These are phyloP conservation scores for Trichophyton mentagrophytes DNA, from an alignment of 2,329 filamentous ascomycete genomes.

Conservation along the genomic window DNA sequence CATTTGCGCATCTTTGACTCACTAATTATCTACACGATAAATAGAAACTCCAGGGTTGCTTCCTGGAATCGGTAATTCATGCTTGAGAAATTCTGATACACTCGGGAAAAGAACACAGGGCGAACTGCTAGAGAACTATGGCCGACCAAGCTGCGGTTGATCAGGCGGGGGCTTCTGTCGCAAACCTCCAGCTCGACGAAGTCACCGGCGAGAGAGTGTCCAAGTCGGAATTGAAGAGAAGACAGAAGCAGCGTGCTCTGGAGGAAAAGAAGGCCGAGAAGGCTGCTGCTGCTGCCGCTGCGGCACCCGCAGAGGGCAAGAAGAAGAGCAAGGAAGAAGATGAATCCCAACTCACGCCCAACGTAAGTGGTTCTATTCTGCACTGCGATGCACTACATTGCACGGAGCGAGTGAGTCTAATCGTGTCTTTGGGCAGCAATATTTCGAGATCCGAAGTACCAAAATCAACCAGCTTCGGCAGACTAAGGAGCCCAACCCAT, in stretches of 20 bases:
- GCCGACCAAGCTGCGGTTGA: conserved; percentile 12
- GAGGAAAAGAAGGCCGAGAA: conserved; percentile 84
- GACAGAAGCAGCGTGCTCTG: conserved; percentile 78
- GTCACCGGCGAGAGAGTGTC: conserved; percentile 80
- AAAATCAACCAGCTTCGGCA: conserved; percentile 63
- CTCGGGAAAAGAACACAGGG: background rate
- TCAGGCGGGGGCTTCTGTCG: conserved; percentile 38
- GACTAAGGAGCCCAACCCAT: conserved; percentile 64
- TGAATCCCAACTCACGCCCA: conserved; percentile 60
- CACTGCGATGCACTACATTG: background rate
- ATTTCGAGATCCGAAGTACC: conserved; percentile 90
- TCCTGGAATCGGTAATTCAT: background rate
- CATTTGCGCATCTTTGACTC: conserved; percentile 1
- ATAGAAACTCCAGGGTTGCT: background rate
- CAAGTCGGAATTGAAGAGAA: conserved; percentile 86
- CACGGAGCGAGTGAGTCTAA: background rate
- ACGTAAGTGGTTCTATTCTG: conserved; percentile 38
- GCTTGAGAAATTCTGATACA: background rate
- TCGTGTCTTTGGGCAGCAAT: conserved; percentile 45
- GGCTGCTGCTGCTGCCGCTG: conserved; percentile 50
- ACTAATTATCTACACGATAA: background rate
- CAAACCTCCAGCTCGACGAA: conserved; percentile 76
- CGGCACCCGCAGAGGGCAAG: conserved; percentile 26
- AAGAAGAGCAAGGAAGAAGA: conserved; percentile 49
- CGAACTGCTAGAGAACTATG: background rate